Percentiles rank a stretch among this genome's conserved stretches.
These are phyloP conservation scores for Oenanthe javanica DNA, from an alignment of 140 eudicot genomes.

Conservation along the genomic window DNA sequence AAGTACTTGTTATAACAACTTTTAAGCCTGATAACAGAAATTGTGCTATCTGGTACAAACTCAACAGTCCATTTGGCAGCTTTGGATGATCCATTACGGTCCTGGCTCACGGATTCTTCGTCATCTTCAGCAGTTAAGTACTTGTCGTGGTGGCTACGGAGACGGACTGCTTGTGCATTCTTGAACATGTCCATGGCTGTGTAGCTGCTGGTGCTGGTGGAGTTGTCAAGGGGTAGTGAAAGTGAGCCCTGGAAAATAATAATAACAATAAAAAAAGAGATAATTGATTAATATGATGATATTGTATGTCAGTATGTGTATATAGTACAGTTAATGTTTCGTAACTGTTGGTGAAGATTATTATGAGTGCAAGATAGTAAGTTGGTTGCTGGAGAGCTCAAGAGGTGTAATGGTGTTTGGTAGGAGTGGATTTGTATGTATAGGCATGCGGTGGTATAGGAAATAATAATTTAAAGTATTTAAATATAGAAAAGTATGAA, in stretches of 20 bases:
- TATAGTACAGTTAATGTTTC: neutral
- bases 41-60: constrained; percentile 22
- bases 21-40: constrained; percentile 46
- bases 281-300: too few relatives aligned
- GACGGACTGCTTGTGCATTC: constrained; percentile 30
- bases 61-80: constrained; percentile 18
- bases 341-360: neutral
- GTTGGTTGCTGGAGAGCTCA: neutral
- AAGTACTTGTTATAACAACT: constrained; percentile 65
- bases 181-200: constrained; percentile 23
- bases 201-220: neutral
- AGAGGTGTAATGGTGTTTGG: too few relatives aligned
- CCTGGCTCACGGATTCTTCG: constrained; percentile 24
- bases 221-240: neutral
- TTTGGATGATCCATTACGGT: constrained; percentile 15
- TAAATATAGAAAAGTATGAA: too few relatives aligned
- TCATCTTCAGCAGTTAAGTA: constrained; percentile 27
- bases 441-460: neutral
- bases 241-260: neutral
- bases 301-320: too few relatives aligned
- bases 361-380: neutral
- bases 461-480: neutral
- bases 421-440: too few relatives aligned
- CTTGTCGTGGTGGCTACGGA: constrained; percentile 29
- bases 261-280: too few relatives aligned